Conservation (phyloP, 2,329 filamentous ascomycete genomes). For the Xylaria sp. region DNA sequence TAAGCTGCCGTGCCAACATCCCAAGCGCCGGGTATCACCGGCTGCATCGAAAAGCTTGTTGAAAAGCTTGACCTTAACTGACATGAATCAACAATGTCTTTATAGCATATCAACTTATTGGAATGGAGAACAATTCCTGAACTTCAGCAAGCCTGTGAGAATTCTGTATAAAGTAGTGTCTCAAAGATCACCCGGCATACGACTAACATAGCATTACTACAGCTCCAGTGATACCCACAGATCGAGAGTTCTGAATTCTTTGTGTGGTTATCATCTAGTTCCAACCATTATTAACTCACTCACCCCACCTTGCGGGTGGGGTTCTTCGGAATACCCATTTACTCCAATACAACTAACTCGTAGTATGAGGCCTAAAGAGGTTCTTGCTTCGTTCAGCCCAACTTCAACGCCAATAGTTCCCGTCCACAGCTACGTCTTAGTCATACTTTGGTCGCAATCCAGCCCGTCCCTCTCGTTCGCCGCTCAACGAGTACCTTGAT, state of each 20-base stretch:
- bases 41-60: slow-evolving; percentile 44
- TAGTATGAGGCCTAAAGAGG: slow-evolving; percentile 28
- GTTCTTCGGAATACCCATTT: slow-evolving; percentile 20
- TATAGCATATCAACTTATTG: neutral
- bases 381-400: slow-evolving; percentile 26
- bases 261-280: slow-evolving; percentile 15
- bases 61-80: slow-evolving; percentile 41
- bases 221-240: slow-evolving; percentile 17
- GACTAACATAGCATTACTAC: slow-evolving; percentile 1
- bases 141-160: neutral
- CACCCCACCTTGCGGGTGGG: slow-evolving; percentile 25
- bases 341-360: slow-evolving; percentile 13
- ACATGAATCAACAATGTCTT: slow-evolving; percentile 8
- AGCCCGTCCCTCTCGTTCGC: slow-evolving; percentile 19
- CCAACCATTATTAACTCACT: slow-evolving; percentile 23
- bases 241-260: slow-evolving; percentile 9
- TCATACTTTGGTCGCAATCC: slow-evolving; percentile 17
- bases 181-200: slow-evolving; percentile 12
- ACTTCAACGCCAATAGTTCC: slow-evolving; percentile 19
- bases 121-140: neutral
- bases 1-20: slow-evolving; percentile 4
- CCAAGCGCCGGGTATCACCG: slow-evolving; percentile 27
- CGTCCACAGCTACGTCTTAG: slow-evolving; percentile 13
- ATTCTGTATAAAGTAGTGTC: neutral
- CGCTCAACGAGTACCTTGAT: slow-evolving; percentile 10